These are phyloP conservation scores for Tremellales sp. DNA, from an alignment of 1,284 basidiomycete species.

Conservation along the genomic window DNA sequence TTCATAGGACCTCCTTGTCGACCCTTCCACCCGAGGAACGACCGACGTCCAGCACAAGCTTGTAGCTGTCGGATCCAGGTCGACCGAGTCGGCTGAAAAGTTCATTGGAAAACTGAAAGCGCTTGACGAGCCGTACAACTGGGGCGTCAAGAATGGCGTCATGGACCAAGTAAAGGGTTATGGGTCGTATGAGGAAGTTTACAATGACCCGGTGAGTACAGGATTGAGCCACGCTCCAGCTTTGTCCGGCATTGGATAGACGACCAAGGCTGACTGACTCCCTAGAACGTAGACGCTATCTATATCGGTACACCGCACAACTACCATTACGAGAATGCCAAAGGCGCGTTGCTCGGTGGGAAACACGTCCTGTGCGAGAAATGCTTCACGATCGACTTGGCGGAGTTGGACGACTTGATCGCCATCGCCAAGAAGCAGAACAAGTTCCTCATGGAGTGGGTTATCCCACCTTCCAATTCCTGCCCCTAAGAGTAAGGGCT, in stretches of 20 bases:
- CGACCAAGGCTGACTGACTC: not conserved
- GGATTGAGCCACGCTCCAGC: not conserved
- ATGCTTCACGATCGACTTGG: constrained; percentile 52
- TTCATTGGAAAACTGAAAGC: constrained; percentile 58
- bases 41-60: constrained; percentile 72
- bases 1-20: constrained; percentile 32
- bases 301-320: constrained; percentile 88
- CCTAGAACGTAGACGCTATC: constrained; percentile 68
- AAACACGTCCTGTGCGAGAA: constrained; percentile 89
- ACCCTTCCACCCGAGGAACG: constrained; percentile 54
- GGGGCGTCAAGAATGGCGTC: constrained; percentile 33
- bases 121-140: constrained; percentile 13
- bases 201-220: constrained; percentile 57
- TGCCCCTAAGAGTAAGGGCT: not conserved
- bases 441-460: constrained; percentile 84
- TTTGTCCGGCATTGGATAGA: not conserved
- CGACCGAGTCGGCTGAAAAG: constrained; percentile 61
- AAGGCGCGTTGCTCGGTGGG: constrained; percentile 69
- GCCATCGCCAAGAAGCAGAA: constrained; percentile 67
- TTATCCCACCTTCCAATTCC: constrained; percentile 49
- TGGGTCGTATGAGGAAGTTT: constrained; percentile 73
- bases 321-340: constrained; percentile 72
- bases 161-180: constrained; percentile 59
- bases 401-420: constrained; percentile 58
- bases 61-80: constrained; percentile 74